Percentiles rank a stretch among this genome's conserved stretches.
phyloP scores from a whole-genome alignment of 2,329 filamentous ascomycete genomes.

The Didymella glomerata region DNA sequence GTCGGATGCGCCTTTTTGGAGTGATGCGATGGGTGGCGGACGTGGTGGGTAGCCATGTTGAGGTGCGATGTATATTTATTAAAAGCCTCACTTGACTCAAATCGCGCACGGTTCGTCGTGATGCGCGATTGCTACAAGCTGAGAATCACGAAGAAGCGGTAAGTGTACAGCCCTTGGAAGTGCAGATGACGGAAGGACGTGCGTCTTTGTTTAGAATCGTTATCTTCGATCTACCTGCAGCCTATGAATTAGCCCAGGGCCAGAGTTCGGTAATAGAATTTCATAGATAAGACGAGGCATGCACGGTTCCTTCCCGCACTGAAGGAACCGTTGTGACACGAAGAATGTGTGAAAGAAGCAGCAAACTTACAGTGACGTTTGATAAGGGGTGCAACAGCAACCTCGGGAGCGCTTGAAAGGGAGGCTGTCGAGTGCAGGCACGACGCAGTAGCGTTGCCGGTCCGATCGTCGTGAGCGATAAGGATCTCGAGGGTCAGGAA shows the following conservation, averaged over 20 bases:
- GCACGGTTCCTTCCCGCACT: conserved; percentile 19
- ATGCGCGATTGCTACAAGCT: conserved; percentile 38
- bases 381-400: conserved; percentile 34
- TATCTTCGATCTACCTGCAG: conserved; percentile 44
- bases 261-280: conserved; percentile 28
- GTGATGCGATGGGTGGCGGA: conserved; percentile 44
- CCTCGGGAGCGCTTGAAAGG: conserved; percentile 28
- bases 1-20: conserved; percentile 48
- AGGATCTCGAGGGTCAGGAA: conserved; percentile 24
- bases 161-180: conserved; percentile 45
- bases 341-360: conserved; percentile 25
- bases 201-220: conserved; percentile 48
- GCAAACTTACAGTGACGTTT: conserved; percentile 36
- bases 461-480: conserved; percentile 37
- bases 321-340: conserved; percentile 22
- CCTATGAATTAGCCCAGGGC: conserved; percentile 48
- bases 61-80: conserved; percentile 47
- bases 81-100: conserved; percentile 42
- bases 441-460: conserved; percentile 22
- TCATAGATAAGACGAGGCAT: conserved; percentile 22
- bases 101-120: conserved; percentile 45
- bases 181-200: conserved; percentile 46
- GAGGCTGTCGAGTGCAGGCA: conserved; percentile 20
- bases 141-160: conserved; percentile 47
- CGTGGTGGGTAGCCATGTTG: conserved; percentile 46